Conservation (phyloP, 805 yeast species). For the Wickerhamomyces ciferrii region DNA sequence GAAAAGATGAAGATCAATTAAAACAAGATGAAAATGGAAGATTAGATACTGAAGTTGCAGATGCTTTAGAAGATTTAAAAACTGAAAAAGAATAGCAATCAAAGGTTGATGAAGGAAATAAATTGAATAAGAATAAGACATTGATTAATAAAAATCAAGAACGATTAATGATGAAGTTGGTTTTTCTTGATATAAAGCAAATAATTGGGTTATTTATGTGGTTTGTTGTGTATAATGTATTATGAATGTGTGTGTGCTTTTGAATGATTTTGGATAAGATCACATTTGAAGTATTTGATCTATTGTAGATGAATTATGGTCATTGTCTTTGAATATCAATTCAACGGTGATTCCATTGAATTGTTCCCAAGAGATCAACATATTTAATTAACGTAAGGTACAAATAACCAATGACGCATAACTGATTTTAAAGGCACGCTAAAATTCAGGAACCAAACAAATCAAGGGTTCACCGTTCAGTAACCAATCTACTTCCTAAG, state of each 20-base stretch:
- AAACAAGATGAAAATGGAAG: slow-evolving; percentile 5
- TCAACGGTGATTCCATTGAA: too few species aligned
- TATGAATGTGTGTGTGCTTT: not conserved
- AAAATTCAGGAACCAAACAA: too few species aligned
- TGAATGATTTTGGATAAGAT: too few species aligned
- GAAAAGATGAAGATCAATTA: too few species aligned
- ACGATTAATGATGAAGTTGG: not conserved
- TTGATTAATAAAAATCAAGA: not conserved
- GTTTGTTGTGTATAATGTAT: slow-evolving; percentile 9
- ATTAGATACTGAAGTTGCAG: not conserved
- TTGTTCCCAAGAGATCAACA: too few species aligned
- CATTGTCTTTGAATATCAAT: too few species aligned
- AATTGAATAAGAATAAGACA: not conserved
- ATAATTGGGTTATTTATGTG: slow-evolving; percentile 12
- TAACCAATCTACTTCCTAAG: too few species aligned
- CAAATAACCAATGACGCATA: too few species aligned
- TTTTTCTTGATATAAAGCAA: slow-evolving; percentile 8
- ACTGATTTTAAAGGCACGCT: too few species aligned
- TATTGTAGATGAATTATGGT: too few species aligned
- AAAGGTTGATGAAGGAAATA: not conserved
- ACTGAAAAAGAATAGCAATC: not conserved
- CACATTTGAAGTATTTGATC: not conserved
- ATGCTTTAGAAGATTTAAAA: not conserved
- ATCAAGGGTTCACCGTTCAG: too few species aligned
- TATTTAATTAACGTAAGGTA: too few species aligned